Evolutionary conservation across 352 stramenopile species (phyloP).

Genomic region (Thraustochytrium striatum): DNA sequence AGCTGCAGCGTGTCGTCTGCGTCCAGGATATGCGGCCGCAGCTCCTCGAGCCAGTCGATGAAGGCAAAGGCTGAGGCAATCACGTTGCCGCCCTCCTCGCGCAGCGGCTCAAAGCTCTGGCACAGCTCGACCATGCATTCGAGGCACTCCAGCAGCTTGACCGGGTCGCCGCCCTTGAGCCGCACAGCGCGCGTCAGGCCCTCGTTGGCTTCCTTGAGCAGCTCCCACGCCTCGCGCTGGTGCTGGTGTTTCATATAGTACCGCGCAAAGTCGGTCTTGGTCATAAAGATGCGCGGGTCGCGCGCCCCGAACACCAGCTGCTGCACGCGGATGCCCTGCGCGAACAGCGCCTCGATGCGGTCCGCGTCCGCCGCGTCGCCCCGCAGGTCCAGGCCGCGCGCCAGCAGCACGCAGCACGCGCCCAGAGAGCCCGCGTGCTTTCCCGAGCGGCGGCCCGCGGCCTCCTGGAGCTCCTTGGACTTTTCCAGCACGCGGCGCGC

Average conservation of each 20-base stretch:
- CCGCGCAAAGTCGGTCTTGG: neutral
- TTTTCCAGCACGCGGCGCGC: neutral
- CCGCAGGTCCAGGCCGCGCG: neutral
- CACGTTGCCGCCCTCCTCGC: neutral
- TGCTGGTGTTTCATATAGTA: neutral
- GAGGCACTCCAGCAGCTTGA: slow-evolving; percentile 39
- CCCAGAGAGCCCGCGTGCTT: neutral
- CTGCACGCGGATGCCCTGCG: neutral
- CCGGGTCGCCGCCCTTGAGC: neutral
- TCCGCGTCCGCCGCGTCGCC: too few species aligned
- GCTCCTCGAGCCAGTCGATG: slow-evolving; percentile 11
- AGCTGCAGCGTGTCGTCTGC: neutral
- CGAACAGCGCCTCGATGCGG: neutral
- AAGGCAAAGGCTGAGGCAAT: neutral
- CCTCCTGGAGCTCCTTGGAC: too few species aligned
- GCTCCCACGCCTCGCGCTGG: neutral
- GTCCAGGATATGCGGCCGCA: neutral
- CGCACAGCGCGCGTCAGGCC: neutral
- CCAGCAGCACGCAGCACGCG: slow-evolving; percentile 36
- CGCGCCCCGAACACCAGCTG: neutral
- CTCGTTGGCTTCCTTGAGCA: neutral
- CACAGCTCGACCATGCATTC: too few species aligned
- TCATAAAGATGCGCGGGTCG: slow-evolving; percentile 35
- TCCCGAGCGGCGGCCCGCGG: too few species aligned
- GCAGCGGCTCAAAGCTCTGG: too few species aligned